Conservation (phyloP, 2,329 filamentous ascomycete species). For the Emmonsiellopsis sp. region DNA sequence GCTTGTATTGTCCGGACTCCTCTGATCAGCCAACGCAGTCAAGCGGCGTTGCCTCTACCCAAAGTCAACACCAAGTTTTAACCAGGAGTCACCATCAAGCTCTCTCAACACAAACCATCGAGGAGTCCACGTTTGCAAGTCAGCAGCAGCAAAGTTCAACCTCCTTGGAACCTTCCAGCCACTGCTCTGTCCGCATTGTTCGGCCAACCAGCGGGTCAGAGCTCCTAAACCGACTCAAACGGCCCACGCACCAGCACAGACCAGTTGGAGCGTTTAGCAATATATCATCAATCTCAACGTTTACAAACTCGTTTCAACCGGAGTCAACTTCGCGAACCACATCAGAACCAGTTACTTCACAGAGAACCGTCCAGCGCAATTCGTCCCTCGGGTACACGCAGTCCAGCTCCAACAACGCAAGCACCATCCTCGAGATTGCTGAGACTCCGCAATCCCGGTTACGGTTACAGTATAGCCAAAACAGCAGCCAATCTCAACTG, state of each 20-base stretch:
- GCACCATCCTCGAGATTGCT: conserved; percentile 3
- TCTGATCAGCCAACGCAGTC: conserved; percentile 3
- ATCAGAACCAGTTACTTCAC: not conserved
- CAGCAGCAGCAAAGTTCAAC: not conserved
- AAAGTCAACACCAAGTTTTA: conserved; percentile 3
- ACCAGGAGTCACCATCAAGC: not conserved
- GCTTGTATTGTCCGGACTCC: conserved; percentile 4
- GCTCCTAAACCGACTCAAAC: not conserved
- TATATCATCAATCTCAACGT: not conserved
- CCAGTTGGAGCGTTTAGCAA: not conserved
- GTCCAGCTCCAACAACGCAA: not conserved
- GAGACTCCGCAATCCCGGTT: conserved; percentile 7
- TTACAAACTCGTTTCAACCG: not conserved
- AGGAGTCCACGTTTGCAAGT: not conserved
- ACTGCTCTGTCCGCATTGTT: not conserved
- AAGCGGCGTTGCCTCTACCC: not conserved
- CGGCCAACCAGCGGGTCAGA: not conserved
- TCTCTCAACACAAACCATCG: not conserved
- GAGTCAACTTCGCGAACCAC: not conserved
- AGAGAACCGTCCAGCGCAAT: not conserved
- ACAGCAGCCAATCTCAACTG: not conserved
- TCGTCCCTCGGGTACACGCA: not conserved
- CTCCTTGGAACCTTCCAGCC: not conserved
- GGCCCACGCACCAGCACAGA: not conserved
- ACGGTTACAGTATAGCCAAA: conserved; percentile 1